A percentile compares a stretch with the other conserved stretches of the same genome.
These are phyloP conservation scores for Parafenestella ontariensis DNA, from an alignment of 2,329 filamentous ascomycete genomes.

Conservation along the genomic window DNA sequence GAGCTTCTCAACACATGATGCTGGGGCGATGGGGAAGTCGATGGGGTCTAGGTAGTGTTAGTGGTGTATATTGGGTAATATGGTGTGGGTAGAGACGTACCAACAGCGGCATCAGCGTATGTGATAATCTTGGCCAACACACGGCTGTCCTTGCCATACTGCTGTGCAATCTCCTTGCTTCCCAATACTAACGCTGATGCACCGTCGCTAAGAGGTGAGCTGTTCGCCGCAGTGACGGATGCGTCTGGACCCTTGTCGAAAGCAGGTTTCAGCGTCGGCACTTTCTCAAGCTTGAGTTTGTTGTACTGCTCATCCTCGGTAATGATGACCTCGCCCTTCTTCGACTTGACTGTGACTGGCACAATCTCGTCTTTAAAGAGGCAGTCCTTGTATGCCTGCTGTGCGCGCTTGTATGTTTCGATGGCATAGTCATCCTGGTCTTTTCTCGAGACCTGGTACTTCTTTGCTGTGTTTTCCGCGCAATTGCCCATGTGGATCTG, in stretches of 20 bases:
- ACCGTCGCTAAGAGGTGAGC: constrained; percentile 93
- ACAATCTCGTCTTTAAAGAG: constrained; percentile 90
- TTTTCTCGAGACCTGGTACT: constrained; percentile 78
- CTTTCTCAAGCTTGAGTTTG: constrained; percentile 85
- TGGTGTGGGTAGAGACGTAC: constrained; percentile 20
- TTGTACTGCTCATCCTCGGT: constrained; percentile 88
- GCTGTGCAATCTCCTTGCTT: constrained; percentile 78
- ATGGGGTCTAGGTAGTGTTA: constrained; percentile 67
- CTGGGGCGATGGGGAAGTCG: constrained; percentile 92
- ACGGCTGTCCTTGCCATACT: constrained; percentile 78
- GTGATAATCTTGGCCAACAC: constrained; percentile 87
- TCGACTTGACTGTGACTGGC: constrained; percentile 82
- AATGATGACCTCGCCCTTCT: constrained; percentile 79
- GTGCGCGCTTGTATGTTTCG: constrained; percentile 84
- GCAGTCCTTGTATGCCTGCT: constrained; percentile 83
- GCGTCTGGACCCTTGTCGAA: constrained; percentile 90
- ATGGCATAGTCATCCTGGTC: constrained; percentile 93
- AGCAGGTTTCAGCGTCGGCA: constrained; percentile 85
- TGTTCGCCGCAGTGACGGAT: constrained; percentile 93
- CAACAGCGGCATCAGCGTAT: constrained; percentile 84
- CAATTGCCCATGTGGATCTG: constrained; percentile 98
- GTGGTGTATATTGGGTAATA: not conserved
- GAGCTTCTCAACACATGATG: constrained; percentile 90
- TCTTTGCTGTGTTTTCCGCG: constrained; percentile 92
- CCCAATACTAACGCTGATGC: constrained; percentile 88